Base-by-base conservation (phyloP, 257 asterid species). In the Fraxinus anomala region DNA sequence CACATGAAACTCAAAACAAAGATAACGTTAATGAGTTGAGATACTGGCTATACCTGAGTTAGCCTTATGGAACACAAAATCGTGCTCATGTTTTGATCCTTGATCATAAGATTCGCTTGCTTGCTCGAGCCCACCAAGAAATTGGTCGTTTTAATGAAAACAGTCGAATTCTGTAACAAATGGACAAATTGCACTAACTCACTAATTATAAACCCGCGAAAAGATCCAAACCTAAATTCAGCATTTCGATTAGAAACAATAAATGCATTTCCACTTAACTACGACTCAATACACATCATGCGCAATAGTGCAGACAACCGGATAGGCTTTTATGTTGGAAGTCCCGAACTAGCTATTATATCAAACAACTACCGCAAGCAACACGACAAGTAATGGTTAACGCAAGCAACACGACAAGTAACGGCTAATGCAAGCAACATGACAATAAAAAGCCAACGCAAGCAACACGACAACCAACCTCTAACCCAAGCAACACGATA, bases 61-160 rank as follows among this genome's bases (percentile, higher is more conserved):
- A 85, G 95, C 82, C 87, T 90, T 84, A 92, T 80, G 31, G 84
- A 79, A 83, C 96, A 92, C 81, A 88, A 66, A 75, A 81, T 78
- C 21, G 83, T 91, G 76, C 89, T 84, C 59, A 86, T 68, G 12
- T 85, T 80, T 74, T 89, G 91, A 70, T 89, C 96, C 81, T 83
- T 84, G 77, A 92, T 91, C 82, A 70, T 70, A 72, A 91, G 92
- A 85, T 92, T 87, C 37, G 94, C 93, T 4, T 87, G 85, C 80
- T 88, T 85, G 89, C 89, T 80, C 34, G 94, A 87, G 76, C 97
- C 97, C 36, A 92, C 90, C 72, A 83, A 61, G 83, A 92, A 92
- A 65, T 82, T 88, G 77, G 88, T 84, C 31, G 89, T 84, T 66
- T 77, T 81, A 72, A 91, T 83, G 12, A 89, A 74, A 51, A 92